A percentile compares a stretch with the other conserved stretches of the same genome.
Evolutionary conservation across 2,329 filamentous ascomycete species (phyloP).

Genomic region (Passalora sequoiae): DNA sequence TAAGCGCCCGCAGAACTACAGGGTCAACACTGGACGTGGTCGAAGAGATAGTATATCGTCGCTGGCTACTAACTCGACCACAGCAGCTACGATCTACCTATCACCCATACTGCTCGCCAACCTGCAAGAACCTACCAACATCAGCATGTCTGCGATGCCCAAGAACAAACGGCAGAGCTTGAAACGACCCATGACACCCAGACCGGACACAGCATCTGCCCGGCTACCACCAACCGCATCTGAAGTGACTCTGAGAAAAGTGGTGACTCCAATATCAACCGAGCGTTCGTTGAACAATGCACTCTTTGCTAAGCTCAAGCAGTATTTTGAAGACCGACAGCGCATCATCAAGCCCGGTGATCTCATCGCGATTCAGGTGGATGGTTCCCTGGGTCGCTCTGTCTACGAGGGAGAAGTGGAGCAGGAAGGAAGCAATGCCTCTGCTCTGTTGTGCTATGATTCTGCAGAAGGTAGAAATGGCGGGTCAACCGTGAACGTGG

Average conservation of each 20-base stretch:
- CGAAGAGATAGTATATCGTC: constrained; percentile 53
- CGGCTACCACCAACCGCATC: constrained; percentile 57
- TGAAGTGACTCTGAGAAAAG: constrained; percentile 82
- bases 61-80: constrained; percentile 39
- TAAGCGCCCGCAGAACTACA: constrained; percentile 51
- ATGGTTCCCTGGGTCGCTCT: constrained; percentile 75
- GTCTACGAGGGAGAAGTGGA: constrained; percentile 67
- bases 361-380: constrained; percentile 80
- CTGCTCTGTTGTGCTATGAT: constrained; percentile 39
- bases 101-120: constrained; percentile 87
- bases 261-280: constrained; percentile 82
- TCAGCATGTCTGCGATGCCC: constrained; percentile 66
- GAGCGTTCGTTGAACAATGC: constrained; percentile 81
- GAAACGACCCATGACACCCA: constrained; percentile 33
- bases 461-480: constrained; percentile 45
- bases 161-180: constrained; percentile 36
- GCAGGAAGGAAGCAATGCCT: constrained; percentile 59
- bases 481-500: constrained; percentile 48
- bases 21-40: constrained; percentile 46
- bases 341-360: constrained; percentile 83
- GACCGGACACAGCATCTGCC: constrained; percentile 34
- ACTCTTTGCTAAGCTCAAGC: constrained; percentile 79
- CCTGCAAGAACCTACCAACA: constrained; percentile 68
- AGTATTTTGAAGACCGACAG: constrained; percentile 76
- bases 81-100: constrained; percentile 65